Base-by-base conservation (phyloP, 805 yeast species). In the Wickerhamomyces queroliae region DNA sequence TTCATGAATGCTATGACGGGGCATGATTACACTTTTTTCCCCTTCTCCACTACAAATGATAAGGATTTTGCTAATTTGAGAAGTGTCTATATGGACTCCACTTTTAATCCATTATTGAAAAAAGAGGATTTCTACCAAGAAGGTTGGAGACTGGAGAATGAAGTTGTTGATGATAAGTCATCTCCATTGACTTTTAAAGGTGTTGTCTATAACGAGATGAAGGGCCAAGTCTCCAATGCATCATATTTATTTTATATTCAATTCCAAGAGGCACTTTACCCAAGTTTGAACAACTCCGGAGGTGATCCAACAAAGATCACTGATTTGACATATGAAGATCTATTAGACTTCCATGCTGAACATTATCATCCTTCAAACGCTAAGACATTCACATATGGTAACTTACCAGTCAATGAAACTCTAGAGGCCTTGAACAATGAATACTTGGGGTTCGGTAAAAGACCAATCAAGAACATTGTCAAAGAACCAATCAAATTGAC, bases 1-100 rank as follows among this genome's bases (percentile, higher is more conserved):
- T 93, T 89, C 62, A 93, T 93, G 99, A 93, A 93, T 59, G 99
- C 99, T 8, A 87, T 93, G 96, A 93, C 99, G 0, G 99, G 95
- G 18, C 90, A 85, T 51, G 98, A 93, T 62, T 90, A 89, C 56
- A 93, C 99, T 0, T 90, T 80, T 61, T 93, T 85, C 53, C 99
- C 99, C 5, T 93, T 93, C 67, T 85, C 98, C 22, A 93, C 99
- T 2, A 91, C 98, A 10, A 93, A 93, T 61, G 59, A 62, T 32
- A 76, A 75, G 39, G 99, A 93, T 58, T 93, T 74, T 59, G 72
- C 72, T 24, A 93, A 93, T 55, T 70, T 93, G 55, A 79, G 89
- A 76, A 82, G 78, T 43, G 95, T 93, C 7, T 93, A 93, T 57
- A 66, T 90, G 35, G 95, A 90, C 49, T 80, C 96, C 6, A 91